phyloP scores from a whole-genome alignment of 495 filamentous ascomycete genomes.

The Daldinia bambusicola region DNA sequence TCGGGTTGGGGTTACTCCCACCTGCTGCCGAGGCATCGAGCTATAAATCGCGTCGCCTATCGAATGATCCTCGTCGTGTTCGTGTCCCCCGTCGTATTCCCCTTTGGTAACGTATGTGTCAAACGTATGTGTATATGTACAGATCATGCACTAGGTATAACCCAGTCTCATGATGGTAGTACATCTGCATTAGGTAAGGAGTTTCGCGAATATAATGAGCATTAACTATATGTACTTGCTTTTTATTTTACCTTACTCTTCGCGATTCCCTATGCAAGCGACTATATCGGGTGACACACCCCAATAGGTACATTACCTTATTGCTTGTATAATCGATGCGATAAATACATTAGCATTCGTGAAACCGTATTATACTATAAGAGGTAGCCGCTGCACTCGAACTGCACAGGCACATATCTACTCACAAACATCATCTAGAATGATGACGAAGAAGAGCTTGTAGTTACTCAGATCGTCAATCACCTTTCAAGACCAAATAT shows the following conservation, averaged over 20 bases:
- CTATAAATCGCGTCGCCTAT: neutral
- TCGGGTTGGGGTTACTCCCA: conserved; percentile 6
- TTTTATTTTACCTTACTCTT: neutral
- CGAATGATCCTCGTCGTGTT: conserved; percentile 8
- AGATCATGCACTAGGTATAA: neutral
- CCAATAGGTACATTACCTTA: too few species aligned
- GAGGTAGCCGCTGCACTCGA: too few species aligned
- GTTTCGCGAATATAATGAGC: neutral
- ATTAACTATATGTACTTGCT: neutral
- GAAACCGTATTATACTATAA: too few species aligned
- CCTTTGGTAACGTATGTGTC: neutral
- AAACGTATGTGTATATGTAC: neutral
- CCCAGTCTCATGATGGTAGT: neutral
- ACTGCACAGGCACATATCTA: too few species aligned
- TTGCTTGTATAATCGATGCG: too few species aligned
- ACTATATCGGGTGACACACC: neutral
- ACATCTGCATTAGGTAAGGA: neutral
- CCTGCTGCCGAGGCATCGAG: conserved; percentile 10
- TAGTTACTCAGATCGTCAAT: too few species aligned
- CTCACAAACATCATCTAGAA: too few species aligned
- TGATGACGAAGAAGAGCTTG: too few species aligned
- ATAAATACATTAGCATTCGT: too few species aligned
- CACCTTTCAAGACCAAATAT: too few species aligned
- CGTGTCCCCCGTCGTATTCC: neutral
- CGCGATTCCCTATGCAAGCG: too few species aligned